phyloP scores from a whole-genome alignment of 2,329 filamentous ascomycete genomes.

The Aplosporella prunicola region DNA sequence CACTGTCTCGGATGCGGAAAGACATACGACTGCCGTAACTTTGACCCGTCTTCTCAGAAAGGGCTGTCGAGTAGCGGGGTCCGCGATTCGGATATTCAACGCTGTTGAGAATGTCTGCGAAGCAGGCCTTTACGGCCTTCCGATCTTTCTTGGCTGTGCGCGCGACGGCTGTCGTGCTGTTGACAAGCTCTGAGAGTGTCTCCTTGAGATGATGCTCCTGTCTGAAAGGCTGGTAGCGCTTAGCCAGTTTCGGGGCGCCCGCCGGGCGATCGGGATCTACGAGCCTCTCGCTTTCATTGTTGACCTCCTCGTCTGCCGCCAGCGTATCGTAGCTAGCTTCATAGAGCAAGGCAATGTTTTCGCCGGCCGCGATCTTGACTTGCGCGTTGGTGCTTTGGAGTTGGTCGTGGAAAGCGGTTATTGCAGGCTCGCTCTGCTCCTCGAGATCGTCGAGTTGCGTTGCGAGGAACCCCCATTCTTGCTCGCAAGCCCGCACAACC shows the following conservation, averaged over 20 bases:
- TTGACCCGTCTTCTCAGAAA: conserved; percentile 50
- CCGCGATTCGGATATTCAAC: conserved; percentile 58
- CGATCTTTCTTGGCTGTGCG: conserved; percentile 57
- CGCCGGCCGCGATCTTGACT: conserved; percentile 68
- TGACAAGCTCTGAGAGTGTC: conserved; percentile 50
- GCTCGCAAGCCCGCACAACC: conserved; percentile 64
- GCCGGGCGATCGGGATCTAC: conserved; percentile 21
- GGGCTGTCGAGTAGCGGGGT: conserved; percentile 55
- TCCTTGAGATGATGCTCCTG: conserved; percentile 52
- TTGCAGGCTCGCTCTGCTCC: conserved; percentile 58
- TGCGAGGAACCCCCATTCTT: conserved; percentile 71
- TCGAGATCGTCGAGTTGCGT: conserved; percentile 69
- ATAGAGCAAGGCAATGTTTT: conserved; percentile 73
- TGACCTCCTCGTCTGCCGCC: conserved; percentile 47
- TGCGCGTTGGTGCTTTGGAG: conserved; percentile 63
- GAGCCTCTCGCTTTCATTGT: conserved; percentile 38
- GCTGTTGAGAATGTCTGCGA: conserved; percentile 55
- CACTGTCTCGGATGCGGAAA: conserved; percentile 49
- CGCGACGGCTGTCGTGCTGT: conserved; percentile 43
- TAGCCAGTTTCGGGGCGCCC: conserved; percentile 36
- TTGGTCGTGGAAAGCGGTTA: conserved; percentile 78
- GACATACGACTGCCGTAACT: conserved; percentile 54
- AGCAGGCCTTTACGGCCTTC: conserved; percentile 56
- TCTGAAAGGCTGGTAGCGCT: conserved; percentile 59
- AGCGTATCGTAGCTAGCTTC: conserved; percentile 58